These are phyloP conservation scores for Nicotiana obtusifolia DNA, from an alignment of 257 asterid genomes.

Conservation along the genomic window DNA sequence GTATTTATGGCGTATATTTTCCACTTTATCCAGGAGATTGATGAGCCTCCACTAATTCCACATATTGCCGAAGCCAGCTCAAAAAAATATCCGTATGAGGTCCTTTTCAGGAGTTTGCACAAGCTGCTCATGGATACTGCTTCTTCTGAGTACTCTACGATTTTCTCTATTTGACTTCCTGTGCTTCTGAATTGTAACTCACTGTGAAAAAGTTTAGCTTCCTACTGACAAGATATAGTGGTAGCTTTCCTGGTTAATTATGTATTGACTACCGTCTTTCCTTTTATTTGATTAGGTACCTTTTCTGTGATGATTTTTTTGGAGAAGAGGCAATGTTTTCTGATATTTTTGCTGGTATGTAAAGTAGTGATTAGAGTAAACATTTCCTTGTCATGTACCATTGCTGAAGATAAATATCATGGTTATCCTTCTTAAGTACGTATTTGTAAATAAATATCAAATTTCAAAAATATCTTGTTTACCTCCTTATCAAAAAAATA, in stretches of 20 bases:
- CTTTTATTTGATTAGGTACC: constrained; percentile 55
- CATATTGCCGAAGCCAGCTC: constrained; percentile 99
- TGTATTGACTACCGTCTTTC: constrained; percentile 12
- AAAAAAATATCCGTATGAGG: constrained; percentile 95
- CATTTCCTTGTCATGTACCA: background rate
- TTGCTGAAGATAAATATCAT: background rate
- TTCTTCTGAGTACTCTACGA: constrained; percentile 74
- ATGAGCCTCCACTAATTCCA: constrained; percentile 96
- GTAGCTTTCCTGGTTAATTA: background rate
- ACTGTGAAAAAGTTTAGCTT: background rate
- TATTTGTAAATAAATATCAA: background rate
- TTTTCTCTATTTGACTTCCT: constrained; percentile 5
- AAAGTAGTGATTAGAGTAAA: background rate
- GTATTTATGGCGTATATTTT: background rate
- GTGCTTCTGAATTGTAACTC: constrained; percentile 7
- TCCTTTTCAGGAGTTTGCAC: constrained; percentile 98
- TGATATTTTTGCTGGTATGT: constrained; percentile 89
- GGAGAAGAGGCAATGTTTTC: constrained; percentile 85
- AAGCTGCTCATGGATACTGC: constrained; percentile 99
- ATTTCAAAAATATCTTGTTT: background rate
- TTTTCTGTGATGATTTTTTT: constrained; percentile 95
- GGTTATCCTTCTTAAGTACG: background rate
- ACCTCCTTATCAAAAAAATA: too few species aligned
- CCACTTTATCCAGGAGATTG: constrained; percentile 64
- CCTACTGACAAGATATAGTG: background rate